These are phyloP conservation scores for Solanum phureja DNA, from an alignment of 257 asterid species.

Conservation along the genomic window DNA sequence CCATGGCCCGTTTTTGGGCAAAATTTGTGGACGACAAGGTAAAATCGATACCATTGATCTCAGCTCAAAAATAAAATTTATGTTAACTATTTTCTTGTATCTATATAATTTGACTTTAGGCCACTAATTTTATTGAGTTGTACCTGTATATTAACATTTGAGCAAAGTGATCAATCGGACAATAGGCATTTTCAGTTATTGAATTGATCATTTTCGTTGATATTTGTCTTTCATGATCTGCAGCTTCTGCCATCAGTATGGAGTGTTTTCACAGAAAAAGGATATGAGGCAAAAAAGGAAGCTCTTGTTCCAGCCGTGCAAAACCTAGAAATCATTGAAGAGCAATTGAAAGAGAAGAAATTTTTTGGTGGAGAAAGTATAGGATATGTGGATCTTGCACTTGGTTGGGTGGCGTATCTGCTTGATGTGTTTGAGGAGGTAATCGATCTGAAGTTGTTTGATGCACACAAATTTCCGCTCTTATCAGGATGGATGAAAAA, in stretches of 20 bases:
- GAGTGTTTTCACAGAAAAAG: conserved; percentile 24
- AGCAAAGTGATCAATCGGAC: not conserved
- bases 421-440: conserved; percentile 37
- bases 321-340: conserved; percentile 35
- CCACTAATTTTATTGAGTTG: no score
- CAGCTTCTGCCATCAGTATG: conserved; percentile 39
- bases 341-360: conserved; percentile 44
- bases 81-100: not conserved
- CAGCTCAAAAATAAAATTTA: not conserved
- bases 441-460: conserved; percentile 22
- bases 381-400: conserved; percentile 50
- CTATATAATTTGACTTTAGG: no score
- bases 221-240: not conserved
- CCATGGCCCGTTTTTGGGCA: conserved; percentile 65
- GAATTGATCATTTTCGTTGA: not conserved
- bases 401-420: conserved; percentile 45
- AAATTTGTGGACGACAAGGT: conserved; percentile 69
- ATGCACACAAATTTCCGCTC: conserved; percentile 31
- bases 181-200: not conserved
- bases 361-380: conserved; percentile 49
- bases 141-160: no score
- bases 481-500: conserved; percentile 41
- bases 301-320: conserved; percentile 18
- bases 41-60: not conserved
- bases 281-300: conserved; percentile 28